Base-by-base conservation (phyloP, 441 rosid genomes). In the Isatis lusitanica region DNA sequence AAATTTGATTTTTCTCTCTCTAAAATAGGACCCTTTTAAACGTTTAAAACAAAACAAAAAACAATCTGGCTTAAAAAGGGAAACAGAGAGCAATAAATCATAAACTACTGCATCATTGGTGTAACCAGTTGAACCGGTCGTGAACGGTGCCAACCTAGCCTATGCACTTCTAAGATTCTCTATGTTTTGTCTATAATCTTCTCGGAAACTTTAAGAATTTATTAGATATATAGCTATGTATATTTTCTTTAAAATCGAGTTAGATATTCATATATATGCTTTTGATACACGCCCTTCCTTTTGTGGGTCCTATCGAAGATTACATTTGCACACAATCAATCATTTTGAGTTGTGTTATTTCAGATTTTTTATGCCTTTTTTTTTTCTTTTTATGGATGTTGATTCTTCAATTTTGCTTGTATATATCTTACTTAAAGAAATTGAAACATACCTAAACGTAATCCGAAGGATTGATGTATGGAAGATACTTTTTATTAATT, bases 261-360 rank as follows among this genome's bases (percentile, higher is more conserved):
- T 67, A 67, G 73, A 74, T 74, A 68, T 75, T 70, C 56, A 46
- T 63, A 61, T 63, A 46, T 63, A 61, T 63, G 8, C 69, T 63
- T 76, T 69, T 70, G 42, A 63, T 76, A 63, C 44, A 76, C 38
- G 31, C 66, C 79, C 75, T 63, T 69, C 44, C 71, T 76, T 75
- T 76, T 63, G 71, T 63, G 71, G 75, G 57, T 36, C 75, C 30
- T 61, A 60, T 62, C 36, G 21, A 36, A 47, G 71, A 76, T 70
- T 18, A 56, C 9, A 62, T 31, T 40, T 69, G 44, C 66, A 46
- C 66, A 75, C 70, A 69, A 75, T 75, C 70, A 68, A 62, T 55
- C 71, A 55, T 63, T 53, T 55, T 75, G 74, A 69, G 26, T 69
- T 63, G 58, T 52, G 35, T 44, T 52, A 52, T 52, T 33, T 62